Evolutionary conservation across 441 rosid species (phyloP).

Genomic region (Daphne laureola): DNA sequence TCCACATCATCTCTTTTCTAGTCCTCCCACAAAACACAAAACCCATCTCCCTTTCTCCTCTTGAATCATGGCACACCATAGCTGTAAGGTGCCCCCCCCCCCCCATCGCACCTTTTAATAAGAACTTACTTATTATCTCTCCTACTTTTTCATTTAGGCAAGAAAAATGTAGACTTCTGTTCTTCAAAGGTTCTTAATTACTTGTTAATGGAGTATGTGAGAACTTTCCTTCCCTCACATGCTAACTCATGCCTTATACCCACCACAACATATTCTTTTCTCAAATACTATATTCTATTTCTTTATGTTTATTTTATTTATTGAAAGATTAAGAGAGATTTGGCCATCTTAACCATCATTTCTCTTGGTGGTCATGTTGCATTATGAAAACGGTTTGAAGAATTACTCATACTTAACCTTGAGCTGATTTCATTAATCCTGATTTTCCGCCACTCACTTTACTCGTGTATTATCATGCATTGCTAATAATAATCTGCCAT

Average conservation of each 20-base stretch:
- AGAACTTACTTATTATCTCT: neutral
- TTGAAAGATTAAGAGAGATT: constrained; percentile 33
- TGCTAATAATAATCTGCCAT: constrained; percentile 28
- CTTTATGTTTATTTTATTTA: constrained; percentile 10
- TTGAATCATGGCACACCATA: constrained; percentile 50
- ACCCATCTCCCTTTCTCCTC: constrained; percentile 26
- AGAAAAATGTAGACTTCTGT: constrained; percentile 7
- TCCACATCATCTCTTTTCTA: constrained; percentile 19
- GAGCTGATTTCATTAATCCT: constrained; percentile 5
- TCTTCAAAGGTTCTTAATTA: neutral
- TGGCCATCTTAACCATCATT: constrained; percentile 30
- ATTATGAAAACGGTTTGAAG: constrained; percentile 17
- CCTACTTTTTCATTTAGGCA: constrained; percentile 5
- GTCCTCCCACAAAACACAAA: constrained; percentile 17
- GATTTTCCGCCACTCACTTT: neutral
- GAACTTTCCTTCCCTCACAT: constrained; percentile 20
- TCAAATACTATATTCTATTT: neutral
- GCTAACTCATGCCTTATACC: no score
- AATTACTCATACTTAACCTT: constrained; percentile 22
- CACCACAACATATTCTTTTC: no score
- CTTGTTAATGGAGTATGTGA: neutral
- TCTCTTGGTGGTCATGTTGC: constrained; percentile 26
- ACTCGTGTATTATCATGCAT: constrained; percentile 6
- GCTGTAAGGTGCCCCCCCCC: constrained; percentile 42
- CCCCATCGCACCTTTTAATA: constrained; percentile 5